These are phyloP conservation scores for Cyphellophora europaea DNA, from an alignment of 2,329 filamentous ascomycete species.

Conservation along the genomic window DNA sequence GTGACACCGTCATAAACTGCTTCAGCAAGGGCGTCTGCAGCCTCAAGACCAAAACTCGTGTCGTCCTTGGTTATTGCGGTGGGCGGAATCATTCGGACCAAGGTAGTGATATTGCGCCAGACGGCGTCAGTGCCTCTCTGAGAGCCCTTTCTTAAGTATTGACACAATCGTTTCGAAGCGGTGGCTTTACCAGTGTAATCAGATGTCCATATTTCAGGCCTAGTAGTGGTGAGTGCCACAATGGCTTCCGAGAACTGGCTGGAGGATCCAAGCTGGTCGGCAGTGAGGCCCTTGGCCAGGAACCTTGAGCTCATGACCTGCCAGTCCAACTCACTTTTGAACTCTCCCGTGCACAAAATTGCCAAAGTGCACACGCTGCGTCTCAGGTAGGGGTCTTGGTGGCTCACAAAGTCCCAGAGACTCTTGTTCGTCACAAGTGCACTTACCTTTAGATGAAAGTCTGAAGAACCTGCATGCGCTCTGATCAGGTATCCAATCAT, in stretches of 20 bases:
- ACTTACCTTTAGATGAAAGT: conserved; percentile 15
- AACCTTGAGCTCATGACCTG: conserved; percentile 59
- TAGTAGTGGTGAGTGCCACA: conserved; percentile 51
- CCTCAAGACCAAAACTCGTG: conserved; percentile 26
- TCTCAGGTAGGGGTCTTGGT: conserved; percentile 49
- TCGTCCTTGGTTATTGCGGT: conserved; percentile 23
- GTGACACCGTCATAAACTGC: conserved; percentile 63
- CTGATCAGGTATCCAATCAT: conserved; percentile 45
- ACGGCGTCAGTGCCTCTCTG: conserved; percentile 64
- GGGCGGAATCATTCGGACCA: conserved; percentile 50
- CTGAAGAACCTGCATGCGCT: conserved; percentile 7
- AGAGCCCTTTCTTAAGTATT: conserved; percentile 74
- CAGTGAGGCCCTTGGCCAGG: conserved; percentile 63
- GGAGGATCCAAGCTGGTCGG: conserved; percentile 64
- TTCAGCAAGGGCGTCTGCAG: conserved; percentile 52
- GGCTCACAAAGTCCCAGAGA: conserved; percentile 50
- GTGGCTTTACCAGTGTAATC: conserved; percentile 50
- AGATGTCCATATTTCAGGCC: conserved; percentile 66
- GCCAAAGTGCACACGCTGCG: conserved; percentile 49
- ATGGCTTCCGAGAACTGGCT: conserved; percentile 61
- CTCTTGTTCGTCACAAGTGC: conserved; percentile 52
- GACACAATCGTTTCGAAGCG: conserved; percentile 50
- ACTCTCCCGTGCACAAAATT: conserved; percentile 39
- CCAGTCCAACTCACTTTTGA: conserved; percentile 47
- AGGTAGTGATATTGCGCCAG: conserved; percentile 58